phyloP scores from a whole-genome alignment of 306 rosid species.

The Myrica gale region DNA sequence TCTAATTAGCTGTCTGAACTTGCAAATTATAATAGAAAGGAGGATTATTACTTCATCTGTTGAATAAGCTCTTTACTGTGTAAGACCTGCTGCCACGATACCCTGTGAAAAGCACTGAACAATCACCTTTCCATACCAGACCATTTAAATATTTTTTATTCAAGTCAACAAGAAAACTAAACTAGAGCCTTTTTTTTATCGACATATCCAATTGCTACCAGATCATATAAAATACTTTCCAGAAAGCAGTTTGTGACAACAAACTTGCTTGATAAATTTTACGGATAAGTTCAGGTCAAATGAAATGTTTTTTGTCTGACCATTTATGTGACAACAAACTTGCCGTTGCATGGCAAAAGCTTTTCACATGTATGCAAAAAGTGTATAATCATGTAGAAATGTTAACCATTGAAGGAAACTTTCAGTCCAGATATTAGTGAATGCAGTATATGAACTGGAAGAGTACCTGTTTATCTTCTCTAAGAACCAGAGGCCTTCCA shows the following conservation, averaged over 20 bases:
- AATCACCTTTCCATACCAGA: conserved; percentile 12
- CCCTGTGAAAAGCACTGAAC: conserved; percentile 50
- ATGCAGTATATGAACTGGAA: background rate
- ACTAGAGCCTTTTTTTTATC: no score
- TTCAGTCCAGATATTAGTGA: background rate
- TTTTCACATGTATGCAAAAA: background rate
- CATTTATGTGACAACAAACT: no score
- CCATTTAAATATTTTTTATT: background rate
- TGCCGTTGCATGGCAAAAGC: no score
- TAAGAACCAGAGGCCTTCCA: conserved; percentile 87
- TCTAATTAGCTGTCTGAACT: conserved; percentile 11
- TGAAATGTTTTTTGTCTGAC: no score
- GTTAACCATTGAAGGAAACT: background rate
- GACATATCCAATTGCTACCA: no score
- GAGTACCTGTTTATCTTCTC: conserved; percentile 97
- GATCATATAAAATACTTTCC: no score
- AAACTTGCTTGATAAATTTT: background rate
- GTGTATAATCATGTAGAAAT: background rate
- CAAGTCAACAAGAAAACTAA: no score
- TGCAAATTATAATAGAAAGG: conserved; percentile 8
- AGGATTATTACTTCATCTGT: conserved; percentile 74
- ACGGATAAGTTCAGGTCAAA: no score
- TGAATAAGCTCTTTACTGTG: conserved; percentile 95
- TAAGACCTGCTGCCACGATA: conserved; percentile 88
- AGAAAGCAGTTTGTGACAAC: background rate